Percentiles rank a stretch among this genome's conserved stretches.
Evolutionary conservation across 2,329 filamentous ascomycete species (phyloP).

Genomic region (Fusarium sp.): DNA sequence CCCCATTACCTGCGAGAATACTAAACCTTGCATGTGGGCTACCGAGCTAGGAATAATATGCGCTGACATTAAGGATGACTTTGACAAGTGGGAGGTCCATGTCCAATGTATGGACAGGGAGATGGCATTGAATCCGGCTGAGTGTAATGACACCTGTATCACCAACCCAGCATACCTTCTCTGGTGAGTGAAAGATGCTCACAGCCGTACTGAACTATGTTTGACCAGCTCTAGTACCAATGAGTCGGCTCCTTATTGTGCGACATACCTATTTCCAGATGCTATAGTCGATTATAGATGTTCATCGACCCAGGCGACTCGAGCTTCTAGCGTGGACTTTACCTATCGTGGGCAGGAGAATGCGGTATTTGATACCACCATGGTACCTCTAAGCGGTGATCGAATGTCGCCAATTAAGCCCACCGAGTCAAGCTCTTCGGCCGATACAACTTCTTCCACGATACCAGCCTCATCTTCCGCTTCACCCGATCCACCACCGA

Average conservation of each 20-base stretch:
- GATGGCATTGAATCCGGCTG: neutral
- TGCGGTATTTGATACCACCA: too few relatives aligned
- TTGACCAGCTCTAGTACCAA: neutral
- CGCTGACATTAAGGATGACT: neutral
- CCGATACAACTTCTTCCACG: neutral
- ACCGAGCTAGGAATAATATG: neutral
- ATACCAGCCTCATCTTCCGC: neutral
- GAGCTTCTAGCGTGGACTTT: neutral
- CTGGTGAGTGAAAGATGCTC: neutral
- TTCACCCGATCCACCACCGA: neutral
- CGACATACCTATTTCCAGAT: conserved; percentile 1
- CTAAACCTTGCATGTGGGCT: conserved; percentile 10
- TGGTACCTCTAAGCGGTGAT: too few relatives aligned
- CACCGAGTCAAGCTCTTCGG: neutral
- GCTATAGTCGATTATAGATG: conserved; percentile 10
- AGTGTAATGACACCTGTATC: neutral
- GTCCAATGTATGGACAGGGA: neutral
- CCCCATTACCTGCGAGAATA: neutral
- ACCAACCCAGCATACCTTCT: neutral
- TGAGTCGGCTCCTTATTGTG: conserved; percentile 7
- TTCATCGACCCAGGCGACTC: neutral
- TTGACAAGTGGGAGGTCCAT: neutral
- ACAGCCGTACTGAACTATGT: too few relatives aligned
- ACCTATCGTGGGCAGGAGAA: conserved; percentile 5
- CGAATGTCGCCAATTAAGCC: too few relatives aligned